These are phyloP conservation scores for Funneliformis caledonium DNA, from an alignment of 371 early-diverging fungal species.

Conservation along the genomic window DNA sequence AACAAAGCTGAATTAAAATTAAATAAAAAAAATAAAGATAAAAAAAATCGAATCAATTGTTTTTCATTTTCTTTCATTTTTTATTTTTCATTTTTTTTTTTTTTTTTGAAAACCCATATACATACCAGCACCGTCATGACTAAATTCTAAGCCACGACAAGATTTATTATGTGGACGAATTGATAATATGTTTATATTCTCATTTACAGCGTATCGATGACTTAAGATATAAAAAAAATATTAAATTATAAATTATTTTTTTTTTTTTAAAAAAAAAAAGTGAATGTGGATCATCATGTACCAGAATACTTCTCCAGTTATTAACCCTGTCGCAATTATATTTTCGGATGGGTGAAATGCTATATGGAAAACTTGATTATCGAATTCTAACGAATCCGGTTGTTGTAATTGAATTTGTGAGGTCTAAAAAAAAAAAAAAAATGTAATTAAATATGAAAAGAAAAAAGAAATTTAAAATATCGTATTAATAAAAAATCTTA, in stretches of 20 bases:
- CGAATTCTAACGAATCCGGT: slow-evolving; percentile 41
- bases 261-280: background rate
- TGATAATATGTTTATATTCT: slow-evolving; percentile 62
- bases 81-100: background rate
- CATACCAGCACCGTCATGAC: slow-evolving; percentile 70
- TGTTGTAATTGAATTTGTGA: background rate
- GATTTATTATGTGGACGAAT: slow-evolving; percentile 78
- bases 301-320: slow-evolving; percentile 81
- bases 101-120: background rate
- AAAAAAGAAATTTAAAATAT: too few relatives aligned
- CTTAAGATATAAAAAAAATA: slow-evolving; percentile 41
- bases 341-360: slow-evolving; percentile 73
- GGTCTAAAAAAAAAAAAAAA: background rate
- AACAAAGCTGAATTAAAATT: slow-evolving; percentile 57
- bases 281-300: slow-evolving; percentile 42
- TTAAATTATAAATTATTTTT: slow-evolving; percentile 34
- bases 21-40: slow-evolving; percentile 9
- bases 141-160: slow-evolving; percentile 79
- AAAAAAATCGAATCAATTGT: too few relatives aligned
- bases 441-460: too few relatives aligned
- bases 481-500: too few relatives aligned
- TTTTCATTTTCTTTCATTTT: background rate
- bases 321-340: slow-evolving; percentile 75
- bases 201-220: slow-evolving; percentile 53
- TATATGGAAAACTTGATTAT: slow-evolving; percentile 68